Percentiles rank a stretch among this genome's conserved stretches.
Conservation (phyloP, 192 early-diverging fungal species). For the Coemansia reversa region DNA sequence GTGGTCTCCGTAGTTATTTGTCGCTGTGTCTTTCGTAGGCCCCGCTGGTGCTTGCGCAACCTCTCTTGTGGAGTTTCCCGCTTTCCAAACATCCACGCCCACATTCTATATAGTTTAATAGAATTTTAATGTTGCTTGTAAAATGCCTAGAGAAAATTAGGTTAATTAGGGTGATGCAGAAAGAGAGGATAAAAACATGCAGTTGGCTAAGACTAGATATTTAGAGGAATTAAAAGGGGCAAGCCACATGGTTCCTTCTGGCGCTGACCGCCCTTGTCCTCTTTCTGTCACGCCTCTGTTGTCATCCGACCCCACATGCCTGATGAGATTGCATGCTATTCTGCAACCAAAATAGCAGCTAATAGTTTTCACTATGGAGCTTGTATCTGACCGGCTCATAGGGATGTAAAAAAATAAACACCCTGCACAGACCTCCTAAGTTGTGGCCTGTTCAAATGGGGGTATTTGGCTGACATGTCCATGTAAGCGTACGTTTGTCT, state of each 20-base stretch:
- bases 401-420: neutral
- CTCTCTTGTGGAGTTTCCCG: conserved; percentile 86
- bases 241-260: neutral
- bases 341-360: neutral
- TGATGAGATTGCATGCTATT: neutral
- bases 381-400: neutral
- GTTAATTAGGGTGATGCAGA: neutral
- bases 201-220: neutral
- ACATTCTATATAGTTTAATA: neutral
- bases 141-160: neutral
- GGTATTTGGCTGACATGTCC: neutral
- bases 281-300: neutral
- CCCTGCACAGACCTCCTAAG: neutral
- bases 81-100: conserved; percentile 62
- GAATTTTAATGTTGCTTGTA: neutral
- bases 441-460: neutral
- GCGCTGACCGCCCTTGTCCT: too few relatives aligned
- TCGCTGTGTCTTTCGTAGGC: conserved; percentile 81
- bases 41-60: conserved; percentile 88
- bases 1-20: conserved; percentile 87
- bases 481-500: neutral
- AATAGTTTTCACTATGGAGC: neutral
- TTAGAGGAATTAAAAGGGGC: neutral
- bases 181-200: neutral
- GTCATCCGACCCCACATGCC: neutral